Percentiles rank a stretch among this genome's conserved stretches.
Evolutionary conservation across 768 basidiomycete genomes (phyloP).

Genomic region (Gautieria morchelliformis): DNA sequence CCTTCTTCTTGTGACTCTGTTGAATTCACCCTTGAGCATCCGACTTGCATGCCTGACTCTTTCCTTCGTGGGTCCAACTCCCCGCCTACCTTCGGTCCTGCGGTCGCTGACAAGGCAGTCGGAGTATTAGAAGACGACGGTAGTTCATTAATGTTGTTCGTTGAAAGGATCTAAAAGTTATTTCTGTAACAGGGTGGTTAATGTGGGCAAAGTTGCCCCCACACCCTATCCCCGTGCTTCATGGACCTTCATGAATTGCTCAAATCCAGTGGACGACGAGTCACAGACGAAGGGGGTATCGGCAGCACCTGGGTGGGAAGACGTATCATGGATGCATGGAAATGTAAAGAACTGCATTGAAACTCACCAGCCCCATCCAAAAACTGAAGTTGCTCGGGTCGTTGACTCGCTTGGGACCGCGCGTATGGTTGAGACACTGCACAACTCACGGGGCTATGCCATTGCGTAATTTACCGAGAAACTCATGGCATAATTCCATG

Average conservation of each 20-base stretch:
- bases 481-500: conserved; percentile 48
- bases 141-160: neutral
- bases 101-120: neutral
- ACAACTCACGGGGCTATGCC: conserved; percentile 91
- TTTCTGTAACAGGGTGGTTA: conserved; percentile 45
- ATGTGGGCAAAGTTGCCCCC: conserved; percentile 71
- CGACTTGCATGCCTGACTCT: neutral
- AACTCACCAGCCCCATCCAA: conserved; percentile 75
- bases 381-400: conserved; percentile 63
- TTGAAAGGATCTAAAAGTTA: neutral
- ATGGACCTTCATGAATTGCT: conserved; percentile 75
- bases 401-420: conserved; percentile 69
- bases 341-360: neutral
- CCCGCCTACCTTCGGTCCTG: neutral
- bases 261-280: conserved; percentile 94
- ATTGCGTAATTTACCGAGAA: conserved; percentile 48
- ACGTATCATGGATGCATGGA: neutral
- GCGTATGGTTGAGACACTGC: conserved; percentile 71
- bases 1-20: conserved; percentile 4
- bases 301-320: conserved; percentile 47
- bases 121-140: neutral
- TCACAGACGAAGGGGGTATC: conserved; percentile 67
- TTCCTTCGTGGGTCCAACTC: neutral
- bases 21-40: conserved; percentile 4
- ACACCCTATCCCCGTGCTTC: conserved; percentile 74